Evolutionary conservation across 2,329 filamentous ascomycete genomes (phyloP).

Genomic region (Xylariaceae sp.): DNA sequence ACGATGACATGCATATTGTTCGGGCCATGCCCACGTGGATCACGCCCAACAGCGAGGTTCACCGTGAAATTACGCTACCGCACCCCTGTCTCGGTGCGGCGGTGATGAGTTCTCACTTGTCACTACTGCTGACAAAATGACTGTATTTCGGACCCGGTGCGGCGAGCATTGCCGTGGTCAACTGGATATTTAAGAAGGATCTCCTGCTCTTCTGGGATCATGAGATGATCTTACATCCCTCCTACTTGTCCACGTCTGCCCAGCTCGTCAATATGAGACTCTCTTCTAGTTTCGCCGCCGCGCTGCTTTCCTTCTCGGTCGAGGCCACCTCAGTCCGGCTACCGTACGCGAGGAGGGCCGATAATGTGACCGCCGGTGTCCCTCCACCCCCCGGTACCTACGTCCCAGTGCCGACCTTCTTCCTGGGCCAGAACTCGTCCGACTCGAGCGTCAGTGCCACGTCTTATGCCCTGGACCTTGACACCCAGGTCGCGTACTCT

Average conservation of each 20-base stretch:
- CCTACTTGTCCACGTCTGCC: not conserved
- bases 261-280: slow-evolving; percentile 19
- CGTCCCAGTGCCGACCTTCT: slow-evolving; percentile 69
- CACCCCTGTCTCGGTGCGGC: slow-evolving; percentile 14
- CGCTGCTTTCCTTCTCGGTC: slow-evolving; percentile 17
- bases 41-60: slow-evolving; percentile 15
- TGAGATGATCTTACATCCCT: slow-evolving; percentile 1
- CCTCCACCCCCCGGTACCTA: slow-evolving; percentile 61
- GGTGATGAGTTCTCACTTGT: slow-evolving; percentile 6
- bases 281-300: slow-evolving; percentile 2
- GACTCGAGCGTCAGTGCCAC: slow-evolving; percentile 48
- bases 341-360: slow-evolving; percentile 16
- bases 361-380: slow-evolving; percentile 20
- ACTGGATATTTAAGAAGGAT: slow-evolving; percentile 9
- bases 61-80: slow-evolving; percentile 11
- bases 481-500: slow-evolving; percentile 62
- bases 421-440: slow-evolving; percentile 47
- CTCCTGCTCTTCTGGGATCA: slow-evolving; percentile 2
- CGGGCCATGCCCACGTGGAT: slow-evolving; percentile 15
- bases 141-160: not conserved
- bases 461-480: slow-evolving; percentile 60
- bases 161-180: not conserved
- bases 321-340: slow-evolving; percentile 13
- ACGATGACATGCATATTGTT: slow-evolving; percentile 8
- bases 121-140: slow-evolving; percentile 17